Evolutionary conservation across 2,329 filamentous ascomycete genomes (phyloP).

Genomic region (Aspergillus sp.): DNA sequence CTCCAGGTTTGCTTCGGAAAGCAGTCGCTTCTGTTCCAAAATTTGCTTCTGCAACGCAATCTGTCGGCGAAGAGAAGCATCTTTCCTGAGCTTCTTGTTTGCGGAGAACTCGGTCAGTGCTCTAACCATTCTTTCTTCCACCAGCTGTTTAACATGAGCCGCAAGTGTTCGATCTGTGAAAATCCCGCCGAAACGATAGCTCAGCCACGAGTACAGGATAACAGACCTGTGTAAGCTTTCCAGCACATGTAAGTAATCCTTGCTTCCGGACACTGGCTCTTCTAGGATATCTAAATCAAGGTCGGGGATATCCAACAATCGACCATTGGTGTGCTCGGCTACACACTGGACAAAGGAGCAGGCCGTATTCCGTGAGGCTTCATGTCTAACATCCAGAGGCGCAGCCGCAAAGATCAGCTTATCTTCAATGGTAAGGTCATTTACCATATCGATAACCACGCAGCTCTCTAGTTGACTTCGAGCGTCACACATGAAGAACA

Average conservation of each 20-base stretch:
- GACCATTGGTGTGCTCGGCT: slow-evolving; percentile 60
- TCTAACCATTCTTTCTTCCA: slow-evolving; percentile 70
- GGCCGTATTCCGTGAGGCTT: slow-evolving; percentile 42
- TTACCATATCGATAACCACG: slow-evolving; percentile 68
- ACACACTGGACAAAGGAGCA: slow-evolving; percentile 65
- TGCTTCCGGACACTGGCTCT: slow-evolving; percentile 35
- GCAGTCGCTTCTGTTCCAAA: slow-evolving; percentile 19
- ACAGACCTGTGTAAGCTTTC: slow-evolving; percentile 78
- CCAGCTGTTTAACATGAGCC: slow-evolving; percentile 70
- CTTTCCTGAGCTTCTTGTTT: slow-evolving; percentile 36
- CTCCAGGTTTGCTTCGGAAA: slow-evolving; percentile 16
- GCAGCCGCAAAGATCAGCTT: slow-evolving; percentile 70
- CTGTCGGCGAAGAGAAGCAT: slow-evolving; percentile 33
- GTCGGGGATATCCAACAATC: slow-evolving; percentile 65
- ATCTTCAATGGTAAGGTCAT: slow-evolving; percentile 65
- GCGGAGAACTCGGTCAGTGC: slow-evolving; percentile 55
- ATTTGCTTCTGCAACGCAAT: slow-evolving; percentile 34
- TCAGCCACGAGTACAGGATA: slow-evolving; percentile 88
- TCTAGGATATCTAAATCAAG: slow-evolving; percentile 74
- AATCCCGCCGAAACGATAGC: slow-evolving; percentile 77
- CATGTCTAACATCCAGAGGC: slow-evolving; percentile 58
- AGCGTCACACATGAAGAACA: slow-evolving; percentile 67
- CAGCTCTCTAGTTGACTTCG: slow-evolving; percentile 62
- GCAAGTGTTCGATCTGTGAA: slow-evolving; percentile 73
- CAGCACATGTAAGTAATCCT: slow-evolving; percentile 61